Percentiles rank a stretch among this genome's conserved stretches.
Evolutionary conservation across 2,329 filamentous ascomycete genomes (phyloP).

Genomic region (Fusarium sp.): DNA sequence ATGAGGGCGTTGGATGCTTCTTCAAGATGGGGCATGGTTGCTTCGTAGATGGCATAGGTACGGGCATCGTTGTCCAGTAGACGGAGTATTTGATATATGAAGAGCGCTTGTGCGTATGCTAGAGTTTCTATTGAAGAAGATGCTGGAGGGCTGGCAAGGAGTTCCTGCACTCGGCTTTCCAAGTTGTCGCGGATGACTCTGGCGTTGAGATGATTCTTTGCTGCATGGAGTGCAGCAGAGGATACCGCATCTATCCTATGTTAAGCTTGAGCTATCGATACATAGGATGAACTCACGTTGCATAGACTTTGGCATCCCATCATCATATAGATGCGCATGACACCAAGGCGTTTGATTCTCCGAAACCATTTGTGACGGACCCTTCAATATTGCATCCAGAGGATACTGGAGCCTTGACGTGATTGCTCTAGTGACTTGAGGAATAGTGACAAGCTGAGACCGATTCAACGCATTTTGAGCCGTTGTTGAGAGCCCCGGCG

Average conservation of each 20-base stretch:
- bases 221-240: not conserved
- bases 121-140: not conserved
- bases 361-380: not conserved
- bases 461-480: not conserved
- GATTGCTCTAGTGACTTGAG: not conserved
- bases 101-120: not conserved
- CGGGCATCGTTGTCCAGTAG: not conserved
- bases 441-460: not conserved
- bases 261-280: rapidly evolving
- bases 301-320: not conserved
- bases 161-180: not conserved
- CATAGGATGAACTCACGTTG: not conserved
- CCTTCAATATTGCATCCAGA: not conserved
- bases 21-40: slow-evolving; percentile 6
- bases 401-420: not conserved
- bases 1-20: not conserved
- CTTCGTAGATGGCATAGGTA: not conserved
- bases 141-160: not conserved
- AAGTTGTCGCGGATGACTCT: not conserved
- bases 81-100: not conserved
- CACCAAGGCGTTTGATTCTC: not conserved
- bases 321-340: not conserved
- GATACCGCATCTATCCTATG: not conserved
- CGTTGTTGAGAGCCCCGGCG: not conserved
- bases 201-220: not conserved